Conservation (phyloP, 441 rosid genomes). For the Eruca vesicaria region DNA sequence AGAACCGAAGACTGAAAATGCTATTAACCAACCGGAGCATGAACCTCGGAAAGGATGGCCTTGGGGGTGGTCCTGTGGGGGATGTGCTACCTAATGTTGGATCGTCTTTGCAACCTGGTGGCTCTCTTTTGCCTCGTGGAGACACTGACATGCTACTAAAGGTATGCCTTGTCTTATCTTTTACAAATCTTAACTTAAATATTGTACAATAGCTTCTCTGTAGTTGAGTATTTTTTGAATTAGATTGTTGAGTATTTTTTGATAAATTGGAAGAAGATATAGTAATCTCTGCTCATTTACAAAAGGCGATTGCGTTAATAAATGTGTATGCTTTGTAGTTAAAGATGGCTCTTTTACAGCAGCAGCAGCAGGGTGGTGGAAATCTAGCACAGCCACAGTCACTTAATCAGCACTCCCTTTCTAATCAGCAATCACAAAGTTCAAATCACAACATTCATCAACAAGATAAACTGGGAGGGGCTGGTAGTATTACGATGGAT, state of each 20-base stretch:
- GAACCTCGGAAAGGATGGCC: conserved; percentile 67
- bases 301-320: not conserved
- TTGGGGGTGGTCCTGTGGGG: conserved; percentile 47
- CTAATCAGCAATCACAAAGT: conserved; percentile 71
- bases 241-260: too few species aligned
- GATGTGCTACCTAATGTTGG: conserved; percentile 62
- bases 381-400: conserved; percentile 48
- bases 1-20: conserved; percentile 70
- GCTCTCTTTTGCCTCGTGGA: conserved; percentile 48
- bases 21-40: conserved; percentile 55
- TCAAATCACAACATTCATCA: conserved; percentile 57
- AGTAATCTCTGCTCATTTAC: not conserved
- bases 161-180: conserved; percentile 38
- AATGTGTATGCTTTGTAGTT: conserved; percentile 37
- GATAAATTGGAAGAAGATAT: not conserved
- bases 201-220: too few species aligned
- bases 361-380: conserved; percentile 44
- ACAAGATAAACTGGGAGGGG: conserved; percentile 67
- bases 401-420: conserved; percentile 56
- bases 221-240: too few species aligned
- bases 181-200: not conserved
- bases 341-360: conserved; percentile 57
- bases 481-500: conserved; percentile 60
- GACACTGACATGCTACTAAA: conserved; percentile 60
- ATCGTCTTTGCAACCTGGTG: conserved; percentile 58